Conservation (phyloP, 2,329 filamentous ascomycete genomes). For the Ciborinia camelliae region DNA sequence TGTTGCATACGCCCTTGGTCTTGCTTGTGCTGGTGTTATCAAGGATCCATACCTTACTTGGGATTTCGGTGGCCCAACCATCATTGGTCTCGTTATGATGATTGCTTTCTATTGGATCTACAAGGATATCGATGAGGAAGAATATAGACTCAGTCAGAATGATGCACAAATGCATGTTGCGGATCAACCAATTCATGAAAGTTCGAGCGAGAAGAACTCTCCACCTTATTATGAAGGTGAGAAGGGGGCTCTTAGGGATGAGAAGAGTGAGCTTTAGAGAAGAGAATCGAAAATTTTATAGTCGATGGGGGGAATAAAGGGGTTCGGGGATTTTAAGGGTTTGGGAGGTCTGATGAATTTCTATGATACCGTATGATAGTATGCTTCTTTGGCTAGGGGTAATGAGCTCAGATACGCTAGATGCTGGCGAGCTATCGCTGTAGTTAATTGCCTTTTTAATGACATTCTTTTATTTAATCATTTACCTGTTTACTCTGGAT, state of each 20-base stretch:
- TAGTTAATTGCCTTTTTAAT: constrained; percentile 2
- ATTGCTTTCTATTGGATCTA: constrained; percentile 48
- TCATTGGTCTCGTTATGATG: constrained; percentile 45
- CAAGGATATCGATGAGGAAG: constrained; percentile 47
- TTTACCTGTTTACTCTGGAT: not conserved
- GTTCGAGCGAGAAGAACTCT: not conserved
- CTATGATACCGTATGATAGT: constrained; percentile 17
- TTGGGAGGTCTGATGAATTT: constrained; percentile 1
- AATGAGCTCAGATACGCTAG: constrained; percentile 5
- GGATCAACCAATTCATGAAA: not conserved
- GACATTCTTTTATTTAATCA: constrained; percentile 5
- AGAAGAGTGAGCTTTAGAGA: not conserved
- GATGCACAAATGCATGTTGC: constrained; percentile 20
- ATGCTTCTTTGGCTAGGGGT: not conserved
- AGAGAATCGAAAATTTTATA: not conserved
- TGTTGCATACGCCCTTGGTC: constrained; percentile 46
- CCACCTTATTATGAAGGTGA: constrained; percentile 9
- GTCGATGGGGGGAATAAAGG: not conserved
- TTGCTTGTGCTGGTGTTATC: constrained; percentile 46
- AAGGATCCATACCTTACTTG: constrained; percentile 49
- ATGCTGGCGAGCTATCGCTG: not conserved
- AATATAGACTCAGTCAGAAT: constrained; percentile 43
- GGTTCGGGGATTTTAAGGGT: not conserved
- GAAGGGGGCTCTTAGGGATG: not conserved
- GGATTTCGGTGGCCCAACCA: constrained; percentile 49